Evolutionary conservation across 768 basidiomycete genomes (phyloP).

Genomic region (Butyriboletus loyo): DNA sequence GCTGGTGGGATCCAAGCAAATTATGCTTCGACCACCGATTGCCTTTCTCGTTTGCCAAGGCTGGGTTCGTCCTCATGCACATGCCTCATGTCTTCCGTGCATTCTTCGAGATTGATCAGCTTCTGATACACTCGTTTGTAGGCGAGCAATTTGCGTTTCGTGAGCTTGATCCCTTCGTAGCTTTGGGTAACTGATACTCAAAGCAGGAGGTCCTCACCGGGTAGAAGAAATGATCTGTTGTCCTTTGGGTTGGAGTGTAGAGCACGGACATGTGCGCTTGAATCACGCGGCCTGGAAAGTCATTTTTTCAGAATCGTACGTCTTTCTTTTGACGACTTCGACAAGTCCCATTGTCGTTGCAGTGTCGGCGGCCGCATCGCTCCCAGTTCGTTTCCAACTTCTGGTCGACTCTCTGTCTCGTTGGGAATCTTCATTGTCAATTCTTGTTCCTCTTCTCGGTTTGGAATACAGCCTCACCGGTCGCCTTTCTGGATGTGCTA

Average conservation of each 20-base stretch:
- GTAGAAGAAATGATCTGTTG: neutral
- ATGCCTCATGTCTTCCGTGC: too few species aligned
- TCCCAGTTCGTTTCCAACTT: neutral
- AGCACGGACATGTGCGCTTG: neutral
- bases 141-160: neutral
- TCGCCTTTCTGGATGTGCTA: neutral
- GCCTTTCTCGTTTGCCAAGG: neutral
- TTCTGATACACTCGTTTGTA: neutral
- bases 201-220: too few species aligned
- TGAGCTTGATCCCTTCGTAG: neutral
- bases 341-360: too few species aligned
- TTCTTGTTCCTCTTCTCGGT: too few species aligned
- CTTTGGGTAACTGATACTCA: neutral
- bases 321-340: too few species aligned
- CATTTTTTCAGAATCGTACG: too few species aligned
- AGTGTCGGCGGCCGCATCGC: too few species aligned
- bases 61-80: neutral
- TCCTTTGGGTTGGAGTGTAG: neutral
- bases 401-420: neutral
- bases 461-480: too few species aligned
- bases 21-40: neutral
- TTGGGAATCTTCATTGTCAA: neutral
- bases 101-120: neutral
- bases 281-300: too few species aligned
- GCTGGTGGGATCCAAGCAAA: neutral